Base-by-base conservation (phyloP, 768 basidiomycete species). In the Leucocoprinus birnbaumii region DNA sequence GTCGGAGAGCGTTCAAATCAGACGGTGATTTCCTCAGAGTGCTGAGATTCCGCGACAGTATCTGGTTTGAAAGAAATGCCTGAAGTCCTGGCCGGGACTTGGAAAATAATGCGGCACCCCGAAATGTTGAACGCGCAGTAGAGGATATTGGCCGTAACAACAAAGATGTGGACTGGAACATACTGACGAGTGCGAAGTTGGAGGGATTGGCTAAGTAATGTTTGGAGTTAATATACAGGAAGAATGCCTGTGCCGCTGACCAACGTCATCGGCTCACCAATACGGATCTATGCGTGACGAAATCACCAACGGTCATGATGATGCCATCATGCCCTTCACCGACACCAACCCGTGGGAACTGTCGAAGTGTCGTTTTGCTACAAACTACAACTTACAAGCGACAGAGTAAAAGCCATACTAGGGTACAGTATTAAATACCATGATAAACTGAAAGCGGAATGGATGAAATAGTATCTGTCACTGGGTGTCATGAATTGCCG, bases 331-430 rank as follows among this genome's bases (percentile, higher is more conserved):
- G 16, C 11, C 16, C 25, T 10, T 34, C 37, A 45, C 21, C 37
- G 45, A n/a, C n/a, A n/a, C n/a, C n/a, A n/a, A n/a, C n/a, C n/a
- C n/a, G n/a, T n/a, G n/a, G n/a, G n/a, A n/a, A n/a, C n/a, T n/a
- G n/a, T n/a, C n/a, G n/a, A n/a, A n/a, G n/a, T n/a, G n/a, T n/a
- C n/a, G n/a, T n/a, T n/a, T n/a, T n/a, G n/a, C n/a, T n/a, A n/a
- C n/a, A n/a, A n/a, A n/a, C n/a, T n/a, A n/a, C n/a, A n/a, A n/a
- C n/a, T n/a, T n/a, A n/a, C n/a, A n/a, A 38, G 41, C 47, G 38
- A 55, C 14, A 45, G n/a, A 46, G 27, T 19, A 53, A 26, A 41
- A 46, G n/a, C 19, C 53, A n/a, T 41, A 48, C 37, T 14, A 48
- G 41, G 40, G 47, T 48, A n/a, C n/a, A n/a, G n/a, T 48, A 14